Evolutionary conservation across 2,329 filamentous ascomycete genomes (phyloP).

Genomic region (Penicillium sp.): DNA sequence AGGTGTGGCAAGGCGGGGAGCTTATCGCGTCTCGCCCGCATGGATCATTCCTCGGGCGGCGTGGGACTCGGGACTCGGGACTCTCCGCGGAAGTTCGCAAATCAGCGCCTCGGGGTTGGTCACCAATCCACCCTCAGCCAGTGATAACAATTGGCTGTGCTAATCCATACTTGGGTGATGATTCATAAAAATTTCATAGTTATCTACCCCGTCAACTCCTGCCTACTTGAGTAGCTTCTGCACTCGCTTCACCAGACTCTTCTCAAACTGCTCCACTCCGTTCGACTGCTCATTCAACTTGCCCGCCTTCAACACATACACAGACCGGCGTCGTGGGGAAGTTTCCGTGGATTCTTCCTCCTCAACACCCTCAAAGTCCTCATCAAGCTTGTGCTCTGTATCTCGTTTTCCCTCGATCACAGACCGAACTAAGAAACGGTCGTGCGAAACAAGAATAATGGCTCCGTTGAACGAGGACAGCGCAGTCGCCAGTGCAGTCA

Average conservation of each 20-base stretch:
- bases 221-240: constrained; percentile 47
- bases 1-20: neutral
- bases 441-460: constrained; percentile 78
- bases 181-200: neutral
- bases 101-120: neutral
- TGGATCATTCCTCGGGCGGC: constrained; percentile 20
- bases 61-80: constrained; percentile 2
- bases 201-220: neutral
- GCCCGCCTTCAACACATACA: constrained; percentile 67
- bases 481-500: constrained; percentile 71
- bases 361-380: constrained; percentile 55
- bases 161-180: neutral
- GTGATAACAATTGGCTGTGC: neutral
- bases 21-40: constrained; percentile 22
- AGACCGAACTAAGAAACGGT: constrained; percentile 78
- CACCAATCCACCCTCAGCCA: neutral
- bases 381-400: constrained; percentile 46
- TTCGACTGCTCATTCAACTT: constrained; percentile 61
- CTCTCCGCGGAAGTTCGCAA: neutral
- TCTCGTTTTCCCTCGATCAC: constrained; percentile 69
- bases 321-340: constrained; percentile 56
- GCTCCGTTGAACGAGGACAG: constrained; percentile 74
- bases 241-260: constrained; percentile 65
- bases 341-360: constrained; percentile 52
- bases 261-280: constrained; percentile 71